Percentiles rank a stretch among this genome's conserved stretches.
Evolutionary conservation across 2,329 filamentous ascomycete species (phyloP).

Genomic region (Corinectria fuckeliana): DNA sequence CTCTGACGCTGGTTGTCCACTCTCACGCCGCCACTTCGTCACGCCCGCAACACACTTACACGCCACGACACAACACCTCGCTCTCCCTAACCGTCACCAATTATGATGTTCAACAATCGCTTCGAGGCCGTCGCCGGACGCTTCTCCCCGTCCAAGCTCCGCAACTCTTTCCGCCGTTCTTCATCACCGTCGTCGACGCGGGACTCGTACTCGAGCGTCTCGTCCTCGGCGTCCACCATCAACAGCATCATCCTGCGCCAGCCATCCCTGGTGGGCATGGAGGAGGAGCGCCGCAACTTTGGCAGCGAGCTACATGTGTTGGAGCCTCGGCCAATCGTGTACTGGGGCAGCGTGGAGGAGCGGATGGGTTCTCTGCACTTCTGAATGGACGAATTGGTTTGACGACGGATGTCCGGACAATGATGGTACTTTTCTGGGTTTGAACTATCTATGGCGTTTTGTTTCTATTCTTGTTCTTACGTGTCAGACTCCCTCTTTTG

Average conservation of each 20-base stretch:
- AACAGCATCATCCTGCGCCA: conserved; percentile 66
- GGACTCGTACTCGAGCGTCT: conserved; percentile 50
- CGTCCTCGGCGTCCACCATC: conserved; percentile 58
- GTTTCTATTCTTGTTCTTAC: not conserved
- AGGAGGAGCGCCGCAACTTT: conserved; percentile 63
- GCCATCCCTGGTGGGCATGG: conserved; percentile 62
- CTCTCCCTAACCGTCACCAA: not conserved
- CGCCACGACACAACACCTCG: not conserved
- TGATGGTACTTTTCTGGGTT: not conserved
- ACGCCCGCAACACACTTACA: not conserved
- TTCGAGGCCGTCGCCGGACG: conserved; percentile 58
- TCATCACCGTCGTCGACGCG: conserved; percentile 50
- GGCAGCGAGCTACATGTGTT: conserved; percentile 61
- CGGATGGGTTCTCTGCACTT: conserved; percentile 53
- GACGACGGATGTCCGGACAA: not conserved
- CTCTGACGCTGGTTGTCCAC: not conserved
- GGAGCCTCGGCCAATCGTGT: conserved; percentile 67
- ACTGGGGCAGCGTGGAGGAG: conserved; percentile 69
- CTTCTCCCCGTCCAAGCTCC: conserved; percentile 57
- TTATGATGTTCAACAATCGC: conserved; percentile 43
- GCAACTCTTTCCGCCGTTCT: conserved; percentile 60
- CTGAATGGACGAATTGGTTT: conserved; percentile 3
- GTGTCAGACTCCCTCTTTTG: not conserved
- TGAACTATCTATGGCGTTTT: too few relatives aligned
- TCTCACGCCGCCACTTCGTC: not conserved